phyloP scores from a whole-genome alignment of 805 yeast genomes.

The Maudiozyma barnettii region DNA sequence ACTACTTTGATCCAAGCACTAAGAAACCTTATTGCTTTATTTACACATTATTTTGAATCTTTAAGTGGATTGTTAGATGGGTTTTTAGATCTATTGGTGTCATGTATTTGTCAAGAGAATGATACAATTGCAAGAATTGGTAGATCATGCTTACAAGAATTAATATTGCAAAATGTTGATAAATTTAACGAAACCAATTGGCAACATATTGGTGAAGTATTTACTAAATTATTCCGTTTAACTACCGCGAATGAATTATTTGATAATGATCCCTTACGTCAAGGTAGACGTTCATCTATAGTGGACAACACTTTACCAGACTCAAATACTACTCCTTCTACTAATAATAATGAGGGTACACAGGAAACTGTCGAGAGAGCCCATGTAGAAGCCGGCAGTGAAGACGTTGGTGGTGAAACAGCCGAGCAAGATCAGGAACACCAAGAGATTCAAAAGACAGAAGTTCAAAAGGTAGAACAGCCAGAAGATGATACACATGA shows the following conservation, averaged over 20 bases:
- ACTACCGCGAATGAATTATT: constrained; percentile 85
- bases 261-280: constrained; percentile 37
- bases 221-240: constrained; percentile 59
- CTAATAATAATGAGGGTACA: constrained; percentile 24
- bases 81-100: constrained; percentile 63
- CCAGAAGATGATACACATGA: neutral
- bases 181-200: constrained; percentile 64
- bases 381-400: constrained; percentile 27
- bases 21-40: constrained; percentile 74
- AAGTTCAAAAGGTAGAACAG: neutral
- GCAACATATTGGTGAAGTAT: constrained; percentile 56
- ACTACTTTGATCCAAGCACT: constrained; percentile 94
- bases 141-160: constrained; percentile 71
- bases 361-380: constrained; percentile 25
- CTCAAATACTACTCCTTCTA: too few species aligned
- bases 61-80: constrained; percentile 69
- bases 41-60: constrained; percentile 71
- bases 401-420: constrained; percentile 27
- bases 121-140: constrained; percentile 96
- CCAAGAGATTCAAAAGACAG: neutral
- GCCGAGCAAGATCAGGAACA: neutral
- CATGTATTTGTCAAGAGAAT: constrained; percentile 93
- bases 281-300: constrained; percentile 23
- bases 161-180: constrained; percentile 63
- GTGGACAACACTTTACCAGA: too few species aligned